Evolutionary conservation across 2,329 filamentous ascomycete genomes (phyloP).

Genomic region (Bipolaris sorokiniana): DNA sequence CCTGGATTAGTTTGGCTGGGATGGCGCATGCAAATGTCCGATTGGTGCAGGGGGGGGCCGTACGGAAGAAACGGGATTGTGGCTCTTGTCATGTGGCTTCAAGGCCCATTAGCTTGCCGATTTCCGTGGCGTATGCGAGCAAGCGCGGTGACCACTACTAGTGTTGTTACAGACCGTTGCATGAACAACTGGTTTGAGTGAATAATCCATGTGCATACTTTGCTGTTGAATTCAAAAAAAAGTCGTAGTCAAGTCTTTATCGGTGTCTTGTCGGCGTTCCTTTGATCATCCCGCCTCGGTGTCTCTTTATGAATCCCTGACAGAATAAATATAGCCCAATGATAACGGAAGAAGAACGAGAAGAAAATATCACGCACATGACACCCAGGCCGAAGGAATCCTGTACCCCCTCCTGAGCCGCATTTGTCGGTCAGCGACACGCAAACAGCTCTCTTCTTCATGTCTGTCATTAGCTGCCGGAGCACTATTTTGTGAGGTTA

Average conservation of each 20-base stretch:
- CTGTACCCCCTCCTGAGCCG: background rate
- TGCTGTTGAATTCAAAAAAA: background rate
- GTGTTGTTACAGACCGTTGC: background rate
- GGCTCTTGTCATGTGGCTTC: conserved; percentile 18
- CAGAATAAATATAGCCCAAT: background rate
- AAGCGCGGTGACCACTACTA: background rate
- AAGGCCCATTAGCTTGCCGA: conserved; percentile 19
- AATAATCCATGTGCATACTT: background rate
- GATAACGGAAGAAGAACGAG: background rate
- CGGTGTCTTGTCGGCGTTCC: background rate
- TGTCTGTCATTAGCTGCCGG: background rate
- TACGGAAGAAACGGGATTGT: conserved; percentile 23
- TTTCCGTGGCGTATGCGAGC: conserved; percentile 19
- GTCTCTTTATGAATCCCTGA: background rate
- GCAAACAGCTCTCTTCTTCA: background rate
- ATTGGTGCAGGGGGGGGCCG: conserved; percentile 13
- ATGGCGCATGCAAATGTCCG: conserved; percentile 11
- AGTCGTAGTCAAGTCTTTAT: background rate
- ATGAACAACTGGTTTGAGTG: background rate
- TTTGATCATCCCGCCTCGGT: background rate
- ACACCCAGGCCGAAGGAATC: background rate
- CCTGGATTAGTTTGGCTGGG: conserved; percentile 3
- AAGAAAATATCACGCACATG: background rate
- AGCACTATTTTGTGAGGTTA: background rate
- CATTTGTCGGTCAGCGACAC: background rate